Conservation (phyloP, 2,329 filamentous ascomycete species). For the Aotearoamyces nothofagi region DNA sequence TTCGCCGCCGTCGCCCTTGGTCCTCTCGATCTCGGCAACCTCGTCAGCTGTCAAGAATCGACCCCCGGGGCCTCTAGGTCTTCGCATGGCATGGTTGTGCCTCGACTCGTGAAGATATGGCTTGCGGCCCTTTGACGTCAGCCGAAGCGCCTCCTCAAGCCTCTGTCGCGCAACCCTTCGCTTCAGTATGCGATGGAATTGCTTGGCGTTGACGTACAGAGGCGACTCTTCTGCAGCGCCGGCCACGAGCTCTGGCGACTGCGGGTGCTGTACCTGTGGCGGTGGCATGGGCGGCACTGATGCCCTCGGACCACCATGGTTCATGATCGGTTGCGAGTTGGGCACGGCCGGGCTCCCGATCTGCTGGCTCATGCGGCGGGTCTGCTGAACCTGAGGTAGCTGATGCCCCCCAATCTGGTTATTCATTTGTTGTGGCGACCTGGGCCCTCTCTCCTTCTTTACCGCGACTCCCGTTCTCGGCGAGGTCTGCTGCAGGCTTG, state of each 20-base stretch:
- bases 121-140: conserved; percentile 91
- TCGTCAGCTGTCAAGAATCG: conserved; percentile 95
- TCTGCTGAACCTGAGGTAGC: conserved; percentile 34
- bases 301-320: conserved; percentile 38
- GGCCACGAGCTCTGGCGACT: conserved; percentile 67
- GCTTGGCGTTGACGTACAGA: conserved; percentile 95
- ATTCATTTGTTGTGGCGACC: conserved; percentile 52
- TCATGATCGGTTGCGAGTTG: conserved; percentile 63
- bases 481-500: conserved; percentile 53
- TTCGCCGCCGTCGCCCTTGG: conserved; percentile 24
- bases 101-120: conserved; percentile 94
- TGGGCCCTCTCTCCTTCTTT: conserved; percentile 61
- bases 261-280: conserved; percentile 50
- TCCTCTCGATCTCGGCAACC: conserved; percentile 74
- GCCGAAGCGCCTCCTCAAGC: conserved; percentile 77
- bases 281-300: conserved; percentile 44
- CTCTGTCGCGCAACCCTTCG: conserved; percentile 83
- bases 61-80: conserved; percentile 84
- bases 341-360: conserved; percentile 57
- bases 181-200: conserved; percentile 95
- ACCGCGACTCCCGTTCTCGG: conserved; percentile 57
- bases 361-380: conserved; percentile 57
- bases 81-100: conserved; percentile 95
- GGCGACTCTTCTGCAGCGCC: conserved; percentile 74
- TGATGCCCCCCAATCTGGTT: conserved; percentile 35